Percentiles rank a stretch among this genome's conserved stretches.
phyloP scores from a whole-genome alignment of 2,329 filamentous ascomycete genomes.

The Chrysosporium queenslandicum region DNA sequence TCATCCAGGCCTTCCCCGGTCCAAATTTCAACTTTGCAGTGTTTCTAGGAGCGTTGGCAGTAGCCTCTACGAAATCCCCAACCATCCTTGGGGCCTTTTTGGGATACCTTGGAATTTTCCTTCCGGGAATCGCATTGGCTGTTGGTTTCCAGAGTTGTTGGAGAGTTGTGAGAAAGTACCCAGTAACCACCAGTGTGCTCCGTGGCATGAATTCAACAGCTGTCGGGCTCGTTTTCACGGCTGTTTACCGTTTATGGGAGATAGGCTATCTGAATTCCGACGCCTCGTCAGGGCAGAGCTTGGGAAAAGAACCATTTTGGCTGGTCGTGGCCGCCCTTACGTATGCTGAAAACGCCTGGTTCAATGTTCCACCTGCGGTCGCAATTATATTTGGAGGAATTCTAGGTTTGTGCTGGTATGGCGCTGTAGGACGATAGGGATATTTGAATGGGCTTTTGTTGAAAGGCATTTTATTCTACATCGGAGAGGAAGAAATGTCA shows the following conservation, averaged over 20 bases:
- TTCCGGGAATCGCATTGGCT: slow-evolving; percentile 30
- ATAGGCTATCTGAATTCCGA: slow-evolving; percentile 49
- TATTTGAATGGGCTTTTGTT: too few relatives aligned
- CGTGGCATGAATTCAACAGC: slow-evolving; percentile 52
- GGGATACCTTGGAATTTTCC: slow-evolving; percentile 39
- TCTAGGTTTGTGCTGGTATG: slow-evolving; percentile 43
- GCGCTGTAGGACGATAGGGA: slow-evolving; percentile 27
- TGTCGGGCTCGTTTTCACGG: slow-evolving; percentile 54
- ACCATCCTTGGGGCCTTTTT: slow-evolving; percentile 43
- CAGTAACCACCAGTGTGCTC: slow-evolving; percentile 42
- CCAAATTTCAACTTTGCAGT: slow-evolving; percentile 47
- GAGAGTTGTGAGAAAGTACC: slow-evolving; percentile 40
- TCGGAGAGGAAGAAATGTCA: too few relatives aligned
- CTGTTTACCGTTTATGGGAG: slow-evolving; percentile 54
- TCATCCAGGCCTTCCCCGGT: slow-evolving; percentile 60
- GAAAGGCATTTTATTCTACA: too few relatives aligned
- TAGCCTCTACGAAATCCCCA: slow-evolving; percentile 26
- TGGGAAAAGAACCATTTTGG: slow-evolving; percentile 54
- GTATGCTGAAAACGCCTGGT: slow-evolving; percentile 43
- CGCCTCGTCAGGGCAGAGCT: slow-evolving; percentile 41
- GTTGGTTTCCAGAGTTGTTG: slow-evolving; percentile 43
- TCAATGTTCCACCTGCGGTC: slow-evolving; percentile 35
- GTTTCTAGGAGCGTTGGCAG: slow-evolving; percentile 45
- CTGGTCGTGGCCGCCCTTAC: slow-evolving; percentile 48
- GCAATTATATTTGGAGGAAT: slow-evolving; percentile 40